phyloP scores from a whole-genome alignment of 306 rosid genomes.

The Rubus idaeus region DNA sequence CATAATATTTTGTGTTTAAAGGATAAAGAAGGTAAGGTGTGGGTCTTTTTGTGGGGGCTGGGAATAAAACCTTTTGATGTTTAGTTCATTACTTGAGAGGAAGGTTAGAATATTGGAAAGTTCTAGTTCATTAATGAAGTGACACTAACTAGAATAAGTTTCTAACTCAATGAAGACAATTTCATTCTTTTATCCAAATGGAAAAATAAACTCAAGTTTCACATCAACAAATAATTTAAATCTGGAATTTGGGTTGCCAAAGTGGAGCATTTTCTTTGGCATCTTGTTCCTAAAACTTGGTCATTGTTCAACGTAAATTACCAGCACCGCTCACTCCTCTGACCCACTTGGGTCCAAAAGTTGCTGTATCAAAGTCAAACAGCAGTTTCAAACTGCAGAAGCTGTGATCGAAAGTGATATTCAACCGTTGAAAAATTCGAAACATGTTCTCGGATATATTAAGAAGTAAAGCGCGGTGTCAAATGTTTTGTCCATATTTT shows the following conservation, averaged over 20 bases:
- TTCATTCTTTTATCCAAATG: not conserved
- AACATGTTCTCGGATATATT: not conserved
- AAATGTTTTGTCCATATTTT: too few relatives aligned
- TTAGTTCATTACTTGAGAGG: constrained; percentile 5
- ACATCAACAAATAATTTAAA: not conserved
- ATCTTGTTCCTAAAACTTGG: constrained; percentile 23
- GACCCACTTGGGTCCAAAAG: constrained; percentile 14
- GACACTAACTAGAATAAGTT: constrained; percentile 4
- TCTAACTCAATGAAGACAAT: constrained; percentile 5
- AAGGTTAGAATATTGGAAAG: not conserved
- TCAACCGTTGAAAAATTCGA: not conserved
- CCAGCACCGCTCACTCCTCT: not conserved
- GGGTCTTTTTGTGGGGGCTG: constrained; percentile 18
- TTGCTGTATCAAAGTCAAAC: not conserved
- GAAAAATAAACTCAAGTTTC: constrained; percentile 15
- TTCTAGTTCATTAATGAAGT: not conserved
- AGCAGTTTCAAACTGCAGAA: not conserved
- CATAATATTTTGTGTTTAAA: not conserved
- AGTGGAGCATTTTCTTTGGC: constrained; percentile 25
- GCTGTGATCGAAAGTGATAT: not conserved
- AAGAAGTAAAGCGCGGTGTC: not conserved
- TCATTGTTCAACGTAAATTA: not conserved
- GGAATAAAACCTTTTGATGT: constrained; percentile 19
- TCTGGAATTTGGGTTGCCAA: constrained; percentile 1
- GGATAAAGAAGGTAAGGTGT: constrained; percentile 19